phyloP scores from a whole-genome alignment of 192 early-diverging fungal species.

The Diversispora eburnea region DNA sequence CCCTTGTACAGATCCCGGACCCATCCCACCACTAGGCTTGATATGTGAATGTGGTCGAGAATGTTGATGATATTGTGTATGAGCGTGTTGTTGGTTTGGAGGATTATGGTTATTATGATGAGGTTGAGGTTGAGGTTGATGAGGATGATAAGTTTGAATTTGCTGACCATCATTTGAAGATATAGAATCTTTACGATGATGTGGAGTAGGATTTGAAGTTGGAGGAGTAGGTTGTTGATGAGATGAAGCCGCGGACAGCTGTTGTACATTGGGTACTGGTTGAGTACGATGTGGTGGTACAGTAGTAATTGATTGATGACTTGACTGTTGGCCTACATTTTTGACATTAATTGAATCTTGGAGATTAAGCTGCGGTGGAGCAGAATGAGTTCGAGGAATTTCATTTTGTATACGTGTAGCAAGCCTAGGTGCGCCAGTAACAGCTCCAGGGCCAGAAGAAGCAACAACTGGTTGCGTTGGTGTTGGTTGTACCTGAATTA shows the following conservation, averaged over 20 bases:
- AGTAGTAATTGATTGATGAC: background rate
- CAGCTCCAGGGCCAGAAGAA: background rate
- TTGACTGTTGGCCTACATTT: background rate
- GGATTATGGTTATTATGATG: constrained; percentile 20
- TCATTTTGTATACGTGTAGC: constrained; percentile 6
- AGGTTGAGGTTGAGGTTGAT: background rate
- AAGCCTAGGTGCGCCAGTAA: background rate
- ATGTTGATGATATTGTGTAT: background rate
- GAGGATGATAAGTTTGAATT: constrained; percentile 7
- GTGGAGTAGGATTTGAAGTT: background rate
- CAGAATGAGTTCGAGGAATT: constrained; percentile 23
- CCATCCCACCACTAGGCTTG: background rate
- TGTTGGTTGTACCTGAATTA: background rate
- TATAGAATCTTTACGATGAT: constrained; percentile 26
- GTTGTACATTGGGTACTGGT: background rate
- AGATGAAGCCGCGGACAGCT: constrained; percentile 1
- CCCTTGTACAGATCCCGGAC: background rate
- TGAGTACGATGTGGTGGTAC: constrained; percentile 1
- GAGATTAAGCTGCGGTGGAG: constrained; percentile 1
- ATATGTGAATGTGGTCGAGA: background rate
- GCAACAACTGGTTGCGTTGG: background rate
- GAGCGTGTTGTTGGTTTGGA: background rate
- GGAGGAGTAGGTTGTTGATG: constrained; percentile 10
- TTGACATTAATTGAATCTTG: constrained; percentile 19
- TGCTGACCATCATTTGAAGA: constrained; percentile 28